These are phyloP conservation scores for Rickenella mellea DNA, from an alignment of 768 basidiomycete genomes.

Conservation along the genomic window DNA sequence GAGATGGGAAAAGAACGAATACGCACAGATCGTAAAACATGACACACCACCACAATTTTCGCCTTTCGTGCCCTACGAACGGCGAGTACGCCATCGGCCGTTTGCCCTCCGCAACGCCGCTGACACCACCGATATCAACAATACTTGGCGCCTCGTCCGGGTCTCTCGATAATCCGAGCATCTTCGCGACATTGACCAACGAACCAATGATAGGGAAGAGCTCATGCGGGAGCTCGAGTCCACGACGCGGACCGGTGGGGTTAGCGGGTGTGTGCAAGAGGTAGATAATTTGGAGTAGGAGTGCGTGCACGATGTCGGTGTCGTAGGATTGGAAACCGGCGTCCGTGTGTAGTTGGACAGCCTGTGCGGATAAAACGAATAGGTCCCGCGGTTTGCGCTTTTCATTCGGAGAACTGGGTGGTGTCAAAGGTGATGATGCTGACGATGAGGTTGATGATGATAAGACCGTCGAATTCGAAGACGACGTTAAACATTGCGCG, in stretches of 20 bases:
- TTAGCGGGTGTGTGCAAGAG: too few species aligned
- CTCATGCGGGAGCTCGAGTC: too few species aligned
- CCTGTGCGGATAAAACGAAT: conserved; percentile 39
- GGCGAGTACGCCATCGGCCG: conserved; percentile 35
- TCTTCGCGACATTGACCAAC: conserved; percentile 57
- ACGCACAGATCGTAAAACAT: conserved; percentile 71
- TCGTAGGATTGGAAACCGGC: conserved; percentile 37
- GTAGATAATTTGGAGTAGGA: conserved; percentile 46
- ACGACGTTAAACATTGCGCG: background rate
- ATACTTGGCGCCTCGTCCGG: conserved; percentile 42
- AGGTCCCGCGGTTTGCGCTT: conserved; percentile 27
- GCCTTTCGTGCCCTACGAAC: conserved; percentile 42
- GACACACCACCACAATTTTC: conserved; percentile 72
- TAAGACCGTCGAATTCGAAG: background rate
- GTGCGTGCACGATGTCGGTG: conserved; percentile 50
- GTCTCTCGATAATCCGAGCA: conserved; percentile 53
- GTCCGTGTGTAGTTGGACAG: conserved; percentile 29
- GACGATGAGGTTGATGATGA: background rate
- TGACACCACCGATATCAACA: too few species aligned
- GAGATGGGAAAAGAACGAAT: background rate
- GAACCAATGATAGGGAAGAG: too few species aligned
- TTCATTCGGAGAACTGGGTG: too few species aligned
- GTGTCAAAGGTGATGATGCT: background rate
- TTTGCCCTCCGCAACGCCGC: too few species aligned
- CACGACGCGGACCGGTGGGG: too few species aligned